Conservation (phyloP, 78 protist species). For the Bodo saltans region DNA sequence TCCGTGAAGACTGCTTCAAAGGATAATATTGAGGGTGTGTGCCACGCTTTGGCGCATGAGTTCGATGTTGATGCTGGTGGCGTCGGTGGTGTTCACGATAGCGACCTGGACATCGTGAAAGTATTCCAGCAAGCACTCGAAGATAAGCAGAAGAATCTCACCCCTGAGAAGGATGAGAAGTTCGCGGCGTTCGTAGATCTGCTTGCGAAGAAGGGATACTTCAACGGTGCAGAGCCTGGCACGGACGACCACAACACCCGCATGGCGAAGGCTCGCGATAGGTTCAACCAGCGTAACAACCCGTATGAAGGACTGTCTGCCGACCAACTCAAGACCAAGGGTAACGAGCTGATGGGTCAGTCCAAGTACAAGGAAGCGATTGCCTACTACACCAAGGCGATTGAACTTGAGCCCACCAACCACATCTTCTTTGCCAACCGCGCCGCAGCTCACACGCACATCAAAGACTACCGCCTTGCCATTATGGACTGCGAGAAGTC, state of each 20-base stretch:
- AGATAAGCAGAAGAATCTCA: not conserved
- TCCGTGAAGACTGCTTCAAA: not conserved
- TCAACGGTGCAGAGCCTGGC: conserved; percentile 18
- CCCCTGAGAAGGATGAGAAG: conserved; percentile 14
- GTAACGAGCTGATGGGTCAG: conserved; percentile 30
- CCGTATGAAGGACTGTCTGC: conserved; percentile 29
- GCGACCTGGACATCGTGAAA: not conserved
- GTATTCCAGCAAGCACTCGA: too few species aligned
- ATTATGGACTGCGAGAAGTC: conserved; percentile 24
- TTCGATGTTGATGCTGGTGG: not conserved
- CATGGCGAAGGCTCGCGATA: not conserved
- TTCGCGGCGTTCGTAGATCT: conserved; percentile 7
- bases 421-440: conserved; percentile 21
- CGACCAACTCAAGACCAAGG: conserved; percentile 31
- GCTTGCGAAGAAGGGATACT: conserved; percentile 16
- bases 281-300: not conserved
- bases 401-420: conserved; percentile 20
- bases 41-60: not conserved
- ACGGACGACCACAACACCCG: not conserved
- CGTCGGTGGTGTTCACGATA: not conserved
- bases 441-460: conserved; percentile 25
- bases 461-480: conserved; percentile 16
- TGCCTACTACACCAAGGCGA: conserved; percentile 35
- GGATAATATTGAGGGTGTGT: not conserved
- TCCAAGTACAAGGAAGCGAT: conserved; percentile 35